A percentile compares a stretch with the other conserved stretches of the same genome.
phyloP scores from a whole-genome alignment of 1,284 basidiomycete genomes.

The Trichosporon sp. region DNA sequence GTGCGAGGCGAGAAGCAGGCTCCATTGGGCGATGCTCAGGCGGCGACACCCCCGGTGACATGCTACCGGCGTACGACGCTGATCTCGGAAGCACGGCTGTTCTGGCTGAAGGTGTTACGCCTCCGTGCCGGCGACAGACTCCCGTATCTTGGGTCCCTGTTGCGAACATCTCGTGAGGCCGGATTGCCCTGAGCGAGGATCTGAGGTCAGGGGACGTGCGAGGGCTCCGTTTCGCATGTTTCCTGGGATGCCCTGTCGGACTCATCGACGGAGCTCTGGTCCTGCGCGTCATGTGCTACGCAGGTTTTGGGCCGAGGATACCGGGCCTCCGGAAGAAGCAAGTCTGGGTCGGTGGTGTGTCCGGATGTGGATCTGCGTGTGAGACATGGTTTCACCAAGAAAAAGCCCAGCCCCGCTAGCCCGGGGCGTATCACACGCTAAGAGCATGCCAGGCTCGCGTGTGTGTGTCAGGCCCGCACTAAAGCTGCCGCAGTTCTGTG shows the following conservation, averaged over 20 bases:
- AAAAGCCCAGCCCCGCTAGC: not conserved
- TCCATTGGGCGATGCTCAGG: too few relatives aligned
- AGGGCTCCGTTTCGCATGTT: not conserved
- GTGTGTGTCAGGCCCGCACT: not conserved
- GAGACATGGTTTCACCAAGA: conserved; percentile 1
- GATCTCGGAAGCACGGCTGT: conserved; percentile 9
- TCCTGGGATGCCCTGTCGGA: not conserved
- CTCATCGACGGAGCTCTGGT: not conserved
- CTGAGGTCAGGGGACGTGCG: not conserved
- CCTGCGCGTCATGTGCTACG: not conserved
- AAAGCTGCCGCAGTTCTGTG: not conserved
- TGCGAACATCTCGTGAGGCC: not conserved
- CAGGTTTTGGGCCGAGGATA: too few relatives aligned
- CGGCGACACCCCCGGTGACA: not conserved
- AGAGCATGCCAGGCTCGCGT: too few relatives aligned
- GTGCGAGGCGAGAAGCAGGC: not conserved
- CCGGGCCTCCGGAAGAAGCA: not conserved
- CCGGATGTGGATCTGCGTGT: not conserved
- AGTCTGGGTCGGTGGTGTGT: conserved; percentile 2
- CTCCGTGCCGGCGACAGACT: not conserved
- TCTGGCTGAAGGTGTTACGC: not conserved
- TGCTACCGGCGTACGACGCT: not conserved
- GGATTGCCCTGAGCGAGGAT: not conserved
- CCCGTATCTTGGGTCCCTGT: not conserved
- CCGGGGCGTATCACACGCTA: too few relatives aligned